A percentile compares a stretch with the other conserved stretches of the same genome.
Evolutionary conservation across 495 filamentous ascomycete species (phyloP).

Genomic region (Lepidopterella palustris): DNA sequence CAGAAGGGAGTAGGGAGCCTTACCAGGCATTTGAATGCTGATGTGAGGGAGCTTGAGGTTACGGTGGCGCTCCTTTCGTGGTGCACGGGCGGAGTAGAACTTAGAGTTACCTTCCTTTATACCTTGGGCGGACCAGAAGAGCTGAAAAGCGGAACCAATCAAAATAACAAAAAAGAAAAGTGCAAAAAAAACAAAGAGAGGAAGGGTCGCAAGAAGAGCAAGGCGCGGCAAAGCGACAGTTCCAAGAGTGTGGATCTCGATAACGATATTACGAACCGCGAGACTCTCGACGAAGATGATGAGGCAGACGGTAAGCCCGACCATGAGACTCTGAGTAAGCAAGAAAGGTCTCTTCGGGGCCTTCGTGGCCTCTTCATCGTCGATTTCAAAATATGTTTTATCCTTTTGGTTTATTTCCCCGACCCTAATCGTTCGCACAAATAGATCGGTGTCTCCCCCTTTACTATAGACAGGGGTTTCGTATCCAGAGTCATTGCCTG

Average conservation of each 20-base stretch:
- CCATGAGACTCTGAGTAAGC: not conserved
- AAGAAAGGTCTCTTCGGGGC: not conserved
- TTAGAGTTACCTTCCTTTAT: not conserved
- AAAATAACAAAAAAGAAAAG: not conserved
- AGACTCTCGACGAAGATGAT: not conserved
- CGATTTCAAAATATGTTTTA: not conserved
- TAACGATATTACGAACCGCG: not conserved
- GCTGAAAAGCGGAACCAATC: not conserved
- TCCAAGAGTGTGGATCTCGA: not conserved
- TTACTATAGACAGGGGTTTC: not conserved
- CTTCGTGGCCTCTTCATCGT: not conserved
- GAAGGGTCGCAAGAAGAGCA: not conserved
- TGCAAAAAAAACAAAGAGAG: not conserved
- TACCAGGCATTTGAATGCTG: not conserved
- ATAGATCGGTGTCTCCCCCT: not conserved
- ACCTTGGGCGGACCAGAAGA: not conserved
- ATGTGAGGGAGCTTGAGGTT: not conserved
- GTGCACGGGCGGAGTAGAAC: not conserved
- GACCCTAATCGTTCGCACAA: not conserved
- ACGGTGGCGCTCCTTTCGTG: not conserved
- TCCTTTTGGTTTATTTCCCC: not conserved
- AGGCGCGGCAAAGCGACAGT: not conserved
- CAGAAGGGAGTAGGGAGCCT: too few species aligned
- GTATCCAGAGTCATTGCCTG: not conserved
- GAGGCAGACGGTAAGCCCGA: not conserved